Evolutionary conservation across 2,329 filamentous ascomycete species (phyloP).

Genomic region (Sclerotinia minor): DNA sequence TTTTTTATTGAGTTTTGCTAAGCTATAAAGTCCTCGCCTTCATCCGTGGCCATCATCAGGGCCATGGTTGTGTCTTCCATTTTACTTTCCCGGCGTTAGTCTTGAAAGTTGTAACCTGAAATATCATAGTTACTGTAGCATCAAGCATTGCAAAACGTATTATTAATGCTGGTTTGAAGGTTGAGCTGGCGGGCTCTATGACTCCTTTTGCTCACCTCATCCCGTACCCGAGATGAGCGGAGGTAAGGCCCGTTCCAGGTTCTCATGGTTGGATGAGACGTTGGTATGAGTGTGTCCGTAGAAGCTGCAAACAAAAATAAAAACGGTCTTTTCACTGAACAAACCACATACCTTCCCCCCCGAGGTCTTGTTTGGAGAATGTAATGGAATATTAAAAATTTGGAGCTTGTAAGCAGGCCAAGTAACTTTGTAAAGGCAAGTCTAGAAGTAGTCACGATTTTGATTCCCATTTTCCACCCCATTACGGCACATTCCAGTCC

Average conservation of each 20-base stretch:
- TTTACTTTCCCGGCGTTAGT: conserved; percentile 15
- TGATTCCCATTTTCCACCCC: conserved; percentile 2
- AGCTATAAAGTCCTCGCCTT: conserved; percentile 7
- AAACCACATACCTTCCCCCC: background rate
- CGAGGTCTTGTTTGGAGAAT: background rate
- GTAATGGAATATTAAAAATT: conserved; percentile 3
- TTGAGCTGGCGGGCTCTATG: conserved; percentile 13
- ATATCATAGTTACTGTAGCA: background rate
- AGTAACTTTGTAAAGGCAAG: conserved; percentile 9
- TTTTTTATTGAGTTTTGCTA: background rate
- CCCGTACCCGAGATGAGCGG: conserved; percentile 24
- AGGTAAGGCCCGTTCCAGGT: conserved; percentile 28
- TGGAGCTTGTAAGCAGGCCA: conserved; percentile 4
- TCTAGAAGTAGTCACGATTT: conserved; percentile 6
- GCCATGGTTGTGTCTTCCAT: conserved; percentile 8
- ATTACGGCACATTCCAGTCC: conserved; percentile 14
- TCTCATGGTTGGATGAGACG: conserved; percentile 23
- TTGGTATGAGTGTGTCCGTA: background rate
- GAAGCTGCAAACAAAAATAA: conserved; percentile 20
- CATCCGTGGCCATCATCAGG: conserved; percentile 4
- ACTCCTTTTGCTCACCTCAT: conserved; percentile 24
- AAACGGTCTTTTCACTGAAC: background rate
- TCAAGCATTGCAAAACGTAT: background rate
- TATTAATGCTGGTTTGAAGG: background rate
- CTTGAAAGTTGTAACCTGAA: conserved; percentile 11